Percentiles rank a stretch among this genome's conserved stretches.
These are phyloP conservation scores for Metschnikowia lachancei DNA, from an alignment of 805 yeast species.

Conservation along the genomic window DNA sequence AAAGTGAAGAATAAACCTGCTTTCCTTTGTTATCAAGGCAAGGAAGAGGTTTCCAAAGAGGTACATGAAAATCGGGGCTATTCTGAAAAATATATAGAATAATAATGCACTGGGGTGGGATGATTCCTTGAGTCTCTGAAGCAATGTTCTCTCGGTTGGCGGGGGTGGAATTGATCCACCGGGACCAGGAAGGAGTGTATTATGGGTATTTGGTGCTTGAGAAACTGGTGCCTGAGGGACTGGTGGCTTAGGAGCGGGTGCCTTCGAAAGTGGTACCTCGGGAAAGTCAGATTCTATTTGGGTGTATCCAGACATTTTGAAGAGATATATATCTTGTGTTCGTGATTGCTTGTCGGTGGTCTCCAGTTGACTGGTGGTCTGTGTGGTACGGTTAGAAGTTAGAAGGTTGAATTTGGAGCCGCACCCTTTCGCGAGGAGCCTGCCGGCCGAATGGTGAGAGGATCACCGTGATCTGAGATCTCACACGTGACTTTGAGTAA, in stretches of 20 bases:
- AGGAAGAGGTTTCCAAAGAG: constrained; percentile 70
- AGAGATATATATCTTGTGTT: background rate
- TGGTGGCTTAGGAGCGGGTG: background rate
- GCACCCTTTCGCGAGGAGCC: too few relatives aligned
- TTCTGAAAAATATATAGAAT: constrained; percentile 59
- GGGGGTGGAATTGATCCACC: constrained; percentile 8
- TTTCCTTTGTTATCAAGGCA: constrained; percentile 34
- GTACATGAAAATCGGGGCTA: constrained; percentile 63
- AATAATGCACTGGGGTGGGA: constrained; percentile 81
- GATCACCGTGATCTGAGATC: too few relatives aligned
- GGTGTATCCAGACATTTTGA: constrained; percentile 24
- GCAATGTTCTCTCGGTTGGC: constrained; percentile 25
- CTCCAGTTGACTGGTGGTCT: too few relatives aligned
- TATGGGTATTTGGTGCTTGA: background rate
- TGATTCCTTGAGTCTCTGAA: constrained; percentile 52
- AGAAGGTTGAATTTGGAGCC: too few relatives aligned
- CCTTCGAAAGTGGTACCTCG: background rate
- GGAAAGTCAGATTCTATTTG: constrained; percentile 31
- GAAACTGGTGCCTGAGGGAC: background rate
- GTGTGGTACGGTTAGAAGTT: too few relatives aligned
- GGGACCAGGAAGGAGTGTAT: background rate
- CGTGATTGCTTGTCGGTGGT: too few relatives aligned
- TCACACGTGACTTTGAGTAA: too few relatives aligned
- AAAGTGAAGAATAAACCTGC: constrained; percentile 65
- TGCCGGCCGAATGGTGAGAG: too few relatives aligned